These are phyloP conservation scores for Solanum arcanum DNA, from an alignment of 257 asterid genomes.

Conservation along the genomic window DNA sequence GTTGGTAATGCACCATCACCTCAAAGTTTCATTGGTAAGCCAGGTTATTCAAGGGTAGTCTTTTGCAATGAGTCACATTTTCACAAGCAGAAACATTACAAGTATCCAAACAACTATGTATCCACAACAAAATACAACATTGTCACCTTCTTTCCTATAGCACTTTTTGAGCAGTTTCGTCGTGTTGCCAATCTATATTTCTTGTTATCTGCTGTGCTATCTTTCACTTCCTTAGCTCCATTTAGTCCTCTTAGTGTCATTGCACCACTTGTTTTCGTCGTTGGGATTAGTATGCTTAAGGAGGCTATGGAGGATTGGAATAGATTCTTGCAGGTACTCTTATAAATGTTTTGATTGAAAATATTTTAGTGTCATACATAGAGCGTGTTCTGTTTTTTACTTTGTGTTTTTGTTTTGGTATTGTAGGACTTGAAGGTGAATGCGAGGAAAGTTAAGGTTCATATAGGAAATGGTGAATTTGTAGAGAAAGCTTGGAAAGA, in stretches of 20 bases:
- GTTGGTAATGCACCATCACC: conserved; percentile 12
- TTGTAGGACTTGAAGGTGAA: conserved; percentile 82
- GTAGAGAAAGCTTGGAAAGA: conserved; percentile 72
- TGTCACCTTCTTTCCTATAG: conserved; percentile 77
- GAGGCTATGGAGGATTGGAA: conserved; percentile 95
- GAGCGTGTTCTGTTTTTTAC: neutral
- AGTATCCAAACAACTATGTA: conserved; percentile 58
- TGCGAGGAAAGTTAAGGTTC: conserved; percentile 51
- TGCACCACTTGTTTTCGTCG: conserved; percentile 78
- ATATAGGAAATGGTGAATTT: conserved; percentile 56
- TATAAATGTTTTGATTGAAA: neutral
- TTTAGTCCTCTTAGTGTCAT: conserved; percentile 63
- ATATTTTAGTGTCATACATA: neutral
- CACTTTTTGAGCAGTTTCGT: conserved; percentile 82
- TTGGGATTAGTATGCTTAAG: conserved; percentile 94
- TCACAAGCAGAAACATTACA: conserved; percentile 55
- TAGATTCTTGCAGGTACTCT: conserved; percentile 39
- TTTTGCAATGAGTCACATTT: conserved; percentile 65
- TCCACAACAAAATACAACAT: conserved; percentile 89
- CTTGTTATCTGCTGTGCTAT: conserved; percentile 75
- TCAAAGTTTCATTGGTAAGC: conserved; percentile 27
- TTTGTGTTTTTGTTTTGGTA: neutral
- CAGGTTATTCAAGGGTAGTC: conserved; percentile 70
- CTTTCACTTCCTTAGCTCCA: conserved; percentile 72
- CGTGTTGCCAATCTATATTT: conserved; percentile 93